Evolutionary conservation across 2,329 filamentous ascomycete genomes (phyloP).

Genomic region (Sporothrix brunneoviolacea): DNA sequence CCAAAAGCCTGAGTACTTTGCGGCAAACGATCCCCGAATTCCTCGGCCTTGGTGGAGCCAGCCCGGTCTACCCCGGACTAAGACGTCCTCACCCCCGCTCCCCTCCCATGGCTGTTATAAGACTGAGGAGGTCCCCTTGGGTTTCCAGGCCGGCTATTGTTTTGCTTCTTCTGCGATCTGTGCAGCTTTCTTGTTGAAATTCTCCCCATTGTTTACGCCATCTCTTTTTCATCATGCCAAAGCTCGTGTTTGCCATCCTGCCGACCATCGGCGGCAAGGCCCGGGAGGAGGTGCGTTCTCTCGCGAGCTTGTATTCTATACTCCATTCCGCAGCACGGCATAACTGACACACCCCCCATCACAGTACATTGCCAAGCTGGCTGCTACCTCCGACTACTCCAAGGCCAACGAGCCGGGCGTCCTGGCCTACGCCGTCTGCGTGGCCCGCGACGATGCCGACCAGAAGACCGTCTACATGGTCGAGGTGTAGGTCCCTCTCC

Average conservation of each 20-base stretch:
- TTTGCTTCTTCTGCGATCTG: not conserved
- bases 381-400: constrained; percentile 13
- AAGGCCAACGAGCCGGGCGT: constrained; percentile 19
- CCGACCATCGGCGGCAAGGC: constrained; percentile 11
- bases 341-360: not conserved
- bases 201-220: not conserved
- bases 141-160: too few species aligned
- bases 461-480: constrained; percentile 23
- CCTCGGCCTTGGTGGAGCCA: not conserved
- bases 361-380: constrained; percentile 18
- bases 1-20: not conserved
- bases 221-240: constrained; percentile 3
- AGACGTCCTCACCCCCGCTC: not conserved
- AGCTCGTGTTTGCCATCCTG: constrained; percentile 13
- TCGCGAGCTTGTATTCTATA: not conserved
- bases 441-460: constrained; percentile 21
- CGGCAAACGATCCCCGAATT: constrained; percentile 7
- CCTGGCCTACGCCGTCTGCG: constrained; percentile 21
- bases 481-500: too few species aligned
- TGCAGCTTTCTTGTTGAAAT: not conserved
- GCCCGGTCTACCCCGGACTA: not conserved
- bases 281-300: constrained; percentile 10
- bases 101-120: not conserved
- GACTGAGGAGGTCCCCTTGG: too few species aligned
- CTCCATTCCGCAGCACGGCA: not conserved